phyloP scores from a whole-genome alignment of 345 rosid species.

The Turritis glabra region DNA sequence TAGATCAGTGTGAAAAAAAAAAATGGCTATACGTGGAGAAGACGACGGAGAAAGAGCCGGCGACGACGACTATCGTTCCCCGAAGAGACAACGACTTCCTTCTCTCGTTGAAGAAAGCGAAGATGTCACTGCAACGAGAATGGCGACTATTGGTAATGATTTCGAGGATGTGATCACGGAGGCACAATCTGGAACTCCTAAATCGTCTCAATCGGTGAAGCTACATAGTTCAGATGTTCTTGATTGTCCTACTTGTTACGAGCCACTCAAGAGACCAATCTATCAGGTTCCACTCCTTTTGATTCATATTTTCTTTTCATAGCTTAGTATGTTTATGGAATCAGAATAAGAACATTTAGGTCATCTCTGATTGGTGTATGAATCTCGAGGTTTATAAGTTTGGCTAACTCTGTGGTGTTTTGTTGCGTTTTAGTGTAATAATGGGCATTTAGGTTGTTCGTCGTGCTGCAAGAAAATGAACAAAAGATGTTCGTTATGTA shows the following conservation, averaged over 20 bases:
- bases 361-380: neutral
- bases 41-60: neutral
- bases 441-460: constrained; percentile 58
- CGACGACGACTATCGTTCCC: neutral
- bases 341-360: neutral
- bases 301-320: too few species aligned
- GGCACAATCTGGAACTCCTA: neutral
- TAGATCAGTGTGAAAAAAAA: too few species aligned
- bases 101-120: neutral
- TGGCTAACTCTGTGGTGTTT: neutral
- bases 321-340: neutral
- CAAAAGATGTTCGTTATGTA: constrained; percentile 49
- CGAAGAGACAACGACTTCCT: constrained; percentile 2
- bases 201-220: neutral
- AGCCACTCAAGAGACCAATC: constrained; percentile 22
- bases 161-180: neutral
- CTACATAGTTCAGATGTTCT: constrained; percentile 15
- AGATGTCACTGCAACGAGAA: neutral
- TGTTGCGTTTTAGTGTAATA: constrained; percentile 44
- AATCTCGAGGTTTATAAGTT: neutral
- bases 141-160: neutral
- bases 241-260: constrained; percentile 25
- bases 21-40: neutral
- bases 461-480: constrained; percentile 44
- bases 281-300: too few species aligned